Percentiles rank a stretch among this genome's conserved stretches.
Evolutionary conservation across 768 basidiomycete genomes (phyloP).

Genomic region (Macrocybe gigantea): DNA sequence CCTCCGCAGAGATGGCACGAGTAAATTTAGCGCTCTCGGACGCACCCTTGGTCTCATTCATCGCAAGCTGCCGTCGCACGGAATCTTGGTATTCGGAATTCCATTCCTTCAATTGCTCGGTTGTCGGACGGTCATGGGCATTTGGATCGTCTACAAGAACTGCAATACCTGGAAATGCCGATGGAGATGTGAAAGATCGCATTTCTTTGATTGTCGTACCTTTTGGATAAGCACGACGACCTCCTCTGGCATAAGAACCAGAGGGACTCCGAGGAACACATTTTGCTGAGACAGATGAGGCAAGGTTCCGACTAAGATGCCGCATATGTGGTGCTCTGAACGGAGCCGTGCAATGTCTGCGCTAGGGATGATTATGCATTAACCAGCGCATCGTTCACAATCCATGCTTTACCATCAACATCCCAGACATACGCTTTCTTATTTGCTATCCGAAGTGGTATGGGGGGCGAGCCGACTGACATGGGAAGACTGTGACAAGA

Average conservation of each 20-base stretch:
- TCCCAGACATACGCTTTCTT: slow-evolving; percentile 87
- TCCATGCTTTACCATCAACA: slow-evolving; percentile 52
- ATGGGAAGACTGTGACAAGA: too few relatives aligned
- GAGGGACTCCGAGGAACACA: slow-evolving; percentile 89
- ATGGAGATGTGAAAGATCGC: slow-evolving; percentile 1
- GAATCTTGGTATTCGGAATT: slow-evolving; percentile 39
- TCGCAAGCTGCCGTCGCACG: slow-evolving; percentile 41
- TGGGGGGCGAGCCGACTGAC: slow-evolving; percentile 21
- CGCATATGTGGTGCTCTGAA: slow-evolving; percentile 76
- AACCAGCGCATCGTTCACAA: slow-evolving; percentile 1
- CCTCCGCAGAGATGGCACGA: slow-evolving; percentile 52
- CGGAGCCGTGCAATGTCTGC: slow-evolving; percentile 80
- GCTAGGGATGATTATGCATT: slow-evolving; percentile 10
- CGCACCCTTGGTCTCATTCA: slow-evolving; percentile 43
- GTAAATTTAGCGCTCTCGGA: slow-evolving; percentile 32
- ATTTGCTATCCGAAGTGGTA: slow-evolving; percentile 70
- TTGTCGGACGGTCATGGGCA: slow-evolving; percentile 47
- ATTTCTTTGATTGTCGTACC: slow-evolving; percentile 36
- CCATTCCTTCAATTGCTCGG: slow-evolving; percentile 48
- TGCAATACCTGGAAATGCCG: slow-evolving; percentile 28
- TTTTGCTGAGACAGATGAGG: slow-evolving; percentile 96
- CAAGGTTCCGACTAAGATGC: slow-evolving; percentile 83
- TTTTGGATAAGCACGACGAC: slow-evolving; percentile 78
- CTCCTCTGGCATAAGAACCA: slow-evolving; percentile 87
- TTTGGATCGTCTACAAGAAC: slow-evolving; percentile 67